Evolutionary conservation across 495 filamentous ascomycete genomes (phyloP).

Genomic region (Tuber indicum): DNA sequence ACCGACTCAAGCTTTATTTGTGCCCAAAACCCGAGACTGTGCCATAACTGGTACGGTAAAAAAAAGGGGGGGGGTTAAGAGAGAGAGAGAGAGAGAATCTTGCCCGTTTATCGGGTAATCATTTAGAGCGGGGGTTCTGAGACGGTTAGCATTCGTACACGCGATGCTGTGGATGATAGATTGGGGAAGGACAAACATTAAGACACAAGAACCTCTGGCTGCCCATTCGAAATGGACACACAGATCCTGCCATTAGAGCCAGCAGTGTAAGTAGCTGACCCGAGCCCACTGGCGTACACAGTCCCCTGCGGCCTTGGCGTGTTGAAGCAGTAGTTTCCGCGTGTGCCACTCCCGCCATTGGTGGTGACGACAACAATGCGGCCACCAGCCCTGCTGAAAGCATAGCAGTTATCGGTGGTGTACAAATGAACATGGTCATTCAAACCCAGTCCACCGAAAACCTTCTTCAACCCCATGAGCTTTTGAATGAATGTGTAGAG

Average conservation of each 20-base stretch:
- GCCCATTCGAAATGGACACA: conserved; percentile 37
- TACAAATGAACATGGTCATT: conserved; percentile 46
- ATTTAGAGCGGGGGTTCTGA: neutral
- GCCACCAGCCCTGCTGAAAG: conserved; percentile 44
- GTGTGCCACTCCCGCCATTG: conserved; percentile 44
- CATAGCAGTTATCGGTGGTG: conserved; percentile 44
- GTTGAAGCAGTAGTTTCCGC: conserved; percentile 43
- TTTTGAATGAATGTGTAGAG: conserved; percentile 52
- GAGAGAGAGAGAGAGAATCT: neutral
- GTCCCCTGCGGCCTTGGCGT: conserved; percentile 38
- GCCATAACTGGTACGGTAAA: neutral
- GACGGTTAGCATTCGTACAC: neutral
- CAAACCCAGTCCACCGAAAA: conserved; percentile 44
- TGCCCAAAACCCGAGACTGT: neutral
- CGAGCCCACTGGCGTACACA: conserved; percentile 32
- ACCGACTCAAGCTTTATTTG: neutral
- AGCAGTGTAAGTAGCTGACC: conserved; percentile 27
- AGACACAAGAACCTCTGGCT: conserved; percentile 33
- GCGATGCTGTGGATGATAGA: neutral
- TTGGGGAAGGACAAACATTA: conserved; percentile 9
- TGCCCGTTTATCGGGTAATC: neutral
- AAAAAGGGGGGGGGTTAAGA: neutral
- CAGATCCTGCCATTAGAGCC: conserved; percentile 34
- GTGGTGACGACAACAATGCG: conserved; percentile 46
- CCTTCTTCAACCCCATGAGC: conserved; percentile 41